Evolutionary conservation across 208 protist species (phyloP), one percentile per base, ranked within the genome.

Genomic region (Trypanosoma mega): DNA sequence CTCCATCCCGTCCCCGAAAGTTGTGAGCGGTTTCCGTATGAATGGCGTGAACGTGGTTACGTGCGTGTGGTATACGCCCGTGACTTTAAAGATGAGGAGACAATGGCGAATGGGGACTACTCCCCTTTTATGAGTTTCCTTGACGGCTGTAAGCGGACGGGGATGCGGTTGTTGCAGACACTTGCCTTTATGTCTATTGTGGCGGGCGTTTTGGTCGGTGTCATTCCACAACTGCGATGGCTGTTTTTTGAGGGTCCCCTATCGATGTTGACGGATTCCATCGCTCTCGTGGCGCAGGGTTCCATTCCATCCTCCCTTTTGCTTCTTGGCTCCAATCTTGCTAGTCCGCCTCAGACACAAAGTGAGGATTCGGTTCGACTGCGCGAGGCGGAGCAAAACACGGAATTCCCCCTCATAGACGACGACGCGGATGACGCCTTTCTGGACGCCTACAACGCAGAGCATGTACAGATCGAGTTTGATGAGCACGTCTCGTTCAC

Each of bases 351-450:
- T 49, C 44, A 46, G n/a, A n/a, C 55, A 41, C 30, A 3, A 39
- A 18, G 2, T 49, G 31, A 3, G 44, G 48, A 21, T 18, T 18
- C 54, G 29, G 58, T 63, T 33, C 77, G 71, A 31, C 49, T 81
- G 59, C 82, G 80, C 6, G 69, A 92, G 51, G 71, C 77, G 24
- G 82, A 82, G 69, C 81, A 86, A 48, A 92, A 89, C 72, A 92
- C 85, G 5, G 72, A 78, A 20, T 68, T 81, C 50, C 60, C 76
- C 8, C 33, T 72, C 0, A 43, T 60, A 50, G 56, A 78, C 26
- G 39, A 47, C 4, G 50, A 21, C 1, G 69, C 69, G 36, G 51
- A 68, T 26, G 52, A 61, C 8, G 61, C 53, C 21, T 70, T 76
- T 52, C 63, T 54, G 16, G 30, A 54, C 16, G 73, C 47, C 51